Base-by-base conservation (phyloP, 257 asterid genomes). In the Thymus mandschuricus region DNA sequence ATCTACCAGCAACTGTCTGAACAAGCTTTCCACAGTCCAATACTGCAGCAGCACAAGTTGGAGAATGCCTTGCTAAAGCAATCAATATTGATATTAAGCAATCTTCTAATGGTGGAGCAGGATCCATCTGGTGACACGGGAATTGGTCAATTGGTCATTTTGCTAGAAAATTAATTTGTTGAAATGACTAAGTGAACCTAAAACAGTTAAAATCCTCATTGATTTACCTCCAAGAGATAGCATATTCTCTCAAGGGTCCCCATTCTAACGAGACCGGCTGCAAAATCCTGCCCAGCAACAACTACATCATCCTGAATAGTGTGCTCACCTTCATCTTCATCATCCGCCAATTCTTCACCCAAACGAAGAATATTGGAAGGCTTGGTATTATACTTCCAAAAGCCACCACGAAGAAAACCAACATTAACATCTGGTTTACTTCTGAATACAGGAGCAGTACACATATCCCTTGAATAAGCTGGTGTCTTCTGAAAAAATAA, bases 181-280 rank as follows among this genome's bases (percentile, higher is more conserved):
- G 60, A 71, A 27, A 57, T 57, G 62, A 56, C 35, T 45, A 50
- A 44, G 61, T 34, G 10, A 66, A 74, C 48, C 38, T 54, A 3
- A 51, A 45, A 67, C 57, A 54, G 61, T 54, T 66, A 31, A 78
- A 80, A 78, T 49, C 52, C 4, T 38, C 41, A 74, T 43, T 78
- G 79, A 58, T 75, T 83, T 80, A 91, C 99, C 97, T 94, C 97
- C 77, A 91, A 80, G 70, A 94, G 92, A 87, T 82, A 87, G 75
- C 83, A 79, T 67, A 91, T 83, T 78, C 95, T 91, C 43, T 87
- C 86, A 65, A 91, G 88, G 78, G 85, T 78, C 54, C 98, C 99
- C 99, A 94, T 94, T 80, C 98, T 84, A 74, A 94, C 87, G 78
- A 94, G 91, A 69, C 99, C 99, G 8, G 98, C 96, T 55, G 85